Evolutionary conservation across 345 rosid species (phyloP).

Genomic region (Cardamine chenopodiifolia): DNA sequence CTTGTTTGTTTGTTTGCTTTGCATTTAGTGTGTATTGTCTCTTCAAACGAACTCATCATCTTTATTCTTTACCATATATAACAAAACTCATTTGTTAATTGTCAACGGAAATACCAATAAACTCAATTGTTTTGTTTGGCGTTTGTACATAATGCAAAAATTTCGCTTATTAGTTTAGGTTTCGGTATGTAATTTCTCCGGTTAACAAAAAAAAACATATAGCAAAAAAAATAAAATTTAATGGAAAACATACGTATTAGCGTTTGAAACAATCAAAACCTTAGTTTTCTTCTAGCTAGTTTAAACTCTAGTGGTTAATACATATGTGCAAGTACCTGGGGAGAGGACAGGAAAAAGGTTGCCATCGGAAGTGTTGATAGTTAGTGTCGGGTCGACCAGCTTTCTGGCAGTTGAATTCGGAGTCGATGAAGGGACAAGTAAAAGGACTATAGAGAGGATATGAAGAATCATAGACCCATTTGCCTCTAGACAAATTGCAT

Average conservation of each 20-base stretch:
- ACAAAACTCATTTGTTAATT: background rate
- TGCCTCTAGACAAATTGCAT: constrained; percentile 66
- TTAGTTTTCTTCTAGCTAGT: background rate
- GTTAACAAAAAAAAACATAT: too few species aligned
- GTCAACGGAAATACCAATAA: constrained; percentile 9
- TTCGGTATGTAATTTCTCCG: too few species aligned
- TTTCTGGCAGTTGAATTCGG: constrained; percentile 74
- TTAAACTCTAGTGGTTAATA: background rate
- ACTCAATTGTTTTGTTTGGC: too few species aligned
- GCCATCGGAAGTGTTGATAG: constrained; percentile 81
- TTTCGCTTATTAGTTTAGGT: too few species aligned
- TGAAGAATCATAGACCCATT: constrained; percentile 69
- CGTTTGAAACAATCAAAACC: background rate
- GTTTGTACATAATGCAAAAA: background rate
- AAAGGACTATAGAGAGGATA: constrained; percentile 73
- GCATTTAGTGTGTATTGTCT: background rate
- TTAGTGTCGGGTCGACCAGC: constrained; percentile 70
- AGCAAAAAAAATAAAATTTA: background rate
- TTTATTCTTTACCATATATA: background rate
- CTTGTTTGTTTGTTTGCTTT: background rate
- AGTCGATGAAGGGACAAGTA: constrained; percentile 64
- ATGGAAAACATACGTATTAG: background rate
- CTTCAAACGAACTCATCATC: background rate
- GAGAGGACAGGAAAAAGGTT: constrained; percentile 62
- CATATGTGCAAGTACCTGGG: constrained; percentile 54